A percentile compares a stretch with the other conserved stretches of the same genome.
Conservation (phyloP, 1,139 yeast species). For the Geotrichum candidum region DNA sequence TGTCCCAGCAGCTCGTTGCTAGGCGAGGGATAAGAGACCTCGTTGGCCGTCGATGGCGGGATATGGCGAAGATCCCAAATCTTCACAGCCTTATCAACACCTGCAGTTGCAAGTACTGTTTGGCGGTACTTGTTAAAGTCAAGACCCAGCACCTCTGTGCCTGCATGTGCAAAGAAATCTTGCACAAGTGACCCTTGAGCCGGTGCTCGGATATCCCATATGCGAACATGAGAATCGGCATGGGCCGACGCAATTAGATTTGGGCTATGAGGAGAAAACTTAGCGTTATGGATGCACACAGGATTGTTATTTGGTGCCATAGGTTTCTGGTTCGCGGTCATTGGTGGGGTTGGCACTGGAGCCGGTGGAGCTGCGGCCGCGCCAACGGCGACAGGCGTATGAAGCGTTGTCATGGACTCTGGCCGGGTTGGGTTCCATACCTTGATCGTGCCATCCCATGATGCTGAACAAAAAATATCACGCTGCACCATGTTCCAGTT, state of each 20-base stretch:
- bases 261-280: slow-evolving; percentile 82
- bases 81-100: slow-evolving; percentile 78
- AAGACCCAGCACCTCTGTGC: slow-evolving; percentile 70
- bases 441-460: slow-evolving; percentile 91
- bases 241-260: slow-evolving; percentile 65
- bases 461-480: slow-evolving; percentile 60
- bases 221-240: slow-evolving; percentile 69
- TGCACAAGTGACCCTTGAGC: slow-evolving; percentile 51
- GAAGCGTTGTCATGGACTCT: slow-evolving; percentile 55
- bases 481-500: slow-evolving; percentile 85
- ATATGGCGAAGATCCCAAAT: slow-evolving; percentile 86
- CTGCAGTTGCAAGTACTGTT: slow-evolving; percentile 74
- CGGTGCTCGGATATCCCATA: slow-evolving; percentile 80
- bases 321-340: neutral
- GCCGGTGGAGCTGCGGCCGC: slow-evolving; percentile 6
- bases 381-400: slow-evolving; percentile 17
- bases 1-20: slow-evolving; percentile 78
- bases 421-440: slow-evolving; percentile 61
- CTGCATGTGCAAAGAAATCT: slow-evolving; percentile 56
- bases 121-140: slow-evolving; percentile 91
- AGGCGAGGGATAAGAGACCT: slow-evolving; percentile 40
- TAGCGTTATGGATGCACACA: slow-evolving; percentile 60
- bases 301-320: slow-evolving; percentile 17
- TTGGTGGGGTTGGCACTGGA: slow-evolving; percentile 1
- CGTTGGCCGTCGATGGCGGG: slow-evolving; percentile 30